Base-by-base conservation (phyloP, 1,139 yeast genomes). In the Taphrina confusa region DNA sequence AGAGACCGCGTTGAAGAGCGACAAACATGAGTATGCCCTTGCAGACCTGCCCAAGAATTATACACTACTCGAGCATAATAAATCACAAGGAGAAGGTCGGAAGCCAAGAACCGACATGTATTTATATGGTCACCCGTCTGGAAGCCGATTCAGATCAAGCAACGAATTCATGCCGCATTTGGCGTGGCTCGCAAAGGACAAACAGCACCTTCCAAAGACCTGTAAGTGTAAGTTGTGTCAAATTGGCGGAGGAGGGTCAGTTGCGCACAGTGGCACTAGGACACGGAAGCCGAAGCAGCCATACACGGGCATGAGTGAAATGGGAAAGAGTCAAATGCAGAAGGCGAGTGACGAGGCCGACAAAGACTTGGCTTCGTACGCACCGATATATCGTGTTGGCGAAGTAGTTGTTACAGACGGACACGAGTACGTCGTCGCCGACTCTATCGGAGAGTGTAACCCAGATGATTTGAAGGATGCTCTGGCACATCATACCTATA, bases 81-180 rank as follows among this genome's bases (percentile, higher is more conserved):
- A 34, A 22, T 22, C 9, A 14, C 42, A 59, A 12, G 50, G 50
- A 11, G 36, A 28, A 4, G 36, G 36, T 22, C 27, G 20, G 25
- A 45, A 30, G 20, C 25, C 34, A 4, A 58, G 56, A 23, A 57
- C 61, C 12, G 65, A 63, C 44, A 20, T 33, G 14, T 64, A 55
- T 44, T 33, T 64, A 14, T 65, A 30, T 37, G 67, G 67, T 18
- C 67, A 65, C 47, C 67, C 67, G 3, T 52, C 64, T 1, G 67
- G 67, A 2, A 44, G 51, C 30, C 54, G 57, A 23, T 64, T 57
- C 52, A 60, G 65, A 20, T 60, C 65, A 1, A 36, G 60, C 6
- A 37, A 23, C 2, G 66, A 65, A 31, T 62, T 65, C 39, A 36
- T 40, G 11, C 63, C 62, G 4, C 67, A 65, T 44, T 45, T 63